Evolutionary conservation across 345 rosid species (phyloP), one percentile per base, ranked within the genome.

Genomic region (Acer yangbiense): DNA sequence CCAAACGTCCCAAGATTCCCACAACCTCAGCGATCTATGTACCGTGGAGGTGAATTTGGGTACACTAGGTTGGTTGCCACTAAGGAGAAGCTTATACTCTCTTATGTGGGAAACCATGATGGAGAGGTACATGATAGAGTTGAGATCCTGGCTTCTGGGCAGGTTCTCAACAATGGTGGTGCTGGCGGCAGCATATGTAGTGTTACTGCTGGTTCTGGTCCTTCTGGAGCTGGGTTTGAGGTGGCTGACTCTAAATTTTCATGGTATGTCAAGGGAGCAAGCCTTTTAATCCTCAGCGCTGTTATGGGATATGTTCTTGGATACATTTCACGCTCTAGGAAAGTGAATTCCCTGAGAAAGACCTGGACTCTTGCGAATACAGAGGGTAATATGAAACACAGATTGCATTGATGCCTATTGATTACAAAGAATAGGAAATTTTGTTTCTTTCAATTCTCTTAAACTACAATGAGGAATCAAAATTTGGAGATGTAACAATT

Each of bases 41-140:
- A 90, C 82, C 90, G 98, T 2, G 90, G 92, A n/a, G 97, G 93
- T 7, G 97, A 95, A 88, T 95, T 95, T 55, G 98, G 98, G 43
- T 93, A 95, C 81, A 92, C 94, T 27, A 92, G 92, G 43, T 76
- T 95, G 79, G 85, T 91, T 60, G 98, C 99, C 78, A 88, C 92
- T 3, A 93, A 81, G 73, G 92, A 93, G 79, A 95, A 88, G 79
- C 94, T 93, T 25, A 85, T 83, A 1, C 79, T 93, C 82, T 87
- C 91, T 2, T 95, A 88, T 57, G 88, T 93, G 0, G 97, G 99
- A 57, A 93, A 93, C 83, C 98, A 93, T 3, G 99, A 92, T 14
- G 98, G 98, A 1, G 87, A 87, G 82, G 92, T 92, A 80, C 98
- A 95, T 85, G 97, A 95, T 78, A 66, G 48, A 78, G 92, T 95